A percentile compares a stretch with the other conserved stretches of the same genome.
phyloP scores from a whole-genome alignment of 2,329 filamentous ascomycete genomes.

The Tympanopsis confertula region DNA sequence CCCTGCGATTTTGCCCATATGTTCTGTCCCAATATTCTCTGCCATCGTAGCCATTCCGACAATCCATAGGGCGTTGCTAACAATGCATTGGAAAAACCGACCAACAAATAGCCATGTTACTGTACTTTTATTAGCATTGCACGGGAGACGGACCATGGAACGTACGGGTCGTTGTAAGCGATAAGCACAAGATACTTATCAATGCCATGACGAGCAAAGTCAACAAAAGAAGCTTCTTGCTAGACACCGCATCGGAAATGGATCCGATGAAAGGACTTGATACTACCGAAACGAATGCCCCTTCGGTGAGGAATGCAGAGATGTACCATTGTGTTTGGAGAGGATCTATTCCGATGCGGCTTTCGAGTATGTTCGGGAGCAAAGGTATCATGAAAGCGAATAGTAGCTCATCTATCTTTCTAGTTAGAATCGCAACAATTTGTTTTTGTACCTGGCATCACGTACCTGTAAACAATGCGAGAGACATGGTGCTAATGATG shows the following conservation, averaged over 20 bases:
- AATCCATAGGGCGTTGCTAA: slow-evolving; percentile 16
- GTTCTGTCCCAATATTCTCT: slow-evolving; percentile 12
- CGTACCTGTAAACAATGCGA: slow-evolving; percentile 11
- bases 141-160: neutral
- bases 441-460: neutral
- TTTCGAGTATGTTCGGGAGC: slow-evolving; percentile 14
- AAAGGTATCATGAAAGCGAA: slow-evolving; percentile 17
- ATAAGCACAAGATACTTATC: neutral
- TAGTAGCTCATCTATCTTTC: slow-evolving; percentile 13
- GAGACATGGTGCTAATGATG: slow-evolving; percentile 10
- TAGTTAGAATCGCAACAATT: neutral
- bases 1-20: slow-evolving; percentile 14
- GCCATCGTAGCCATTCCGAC: slow-evolving; percentile 15
- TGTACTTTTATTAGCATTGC: slow-evolving; percentile 9
- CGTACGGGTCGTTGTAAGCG: neutral
- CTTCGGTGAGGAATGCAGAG: slow-evolving; percentile 12
- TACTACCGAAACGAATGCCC: slow-evolving; percentile 6
- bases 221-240: slow-evolving; percentile 11
- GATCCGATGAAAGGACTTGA: slow-evolving; percentile 10
- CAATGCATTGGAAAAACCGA: slow-evolving; percentile 14
- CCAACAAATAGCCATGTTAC: slow-evolving; percentile 13
- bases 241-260: slow-evolving; percentile 10
- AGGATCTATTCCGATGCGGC: slow-evolving; percentile 11
- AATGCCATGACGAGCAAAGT: slow-evolving; percentile 13
- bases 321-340: slow-evolving; percentile 12